A percentile compares a stretch with the other conserved stretches of the same genome.
These are phyloP conservation scores for Bjerkandera adusta DNA, from an alignment of 1,284 basidiomycete species.

Conservation along the genomic window DNA sequence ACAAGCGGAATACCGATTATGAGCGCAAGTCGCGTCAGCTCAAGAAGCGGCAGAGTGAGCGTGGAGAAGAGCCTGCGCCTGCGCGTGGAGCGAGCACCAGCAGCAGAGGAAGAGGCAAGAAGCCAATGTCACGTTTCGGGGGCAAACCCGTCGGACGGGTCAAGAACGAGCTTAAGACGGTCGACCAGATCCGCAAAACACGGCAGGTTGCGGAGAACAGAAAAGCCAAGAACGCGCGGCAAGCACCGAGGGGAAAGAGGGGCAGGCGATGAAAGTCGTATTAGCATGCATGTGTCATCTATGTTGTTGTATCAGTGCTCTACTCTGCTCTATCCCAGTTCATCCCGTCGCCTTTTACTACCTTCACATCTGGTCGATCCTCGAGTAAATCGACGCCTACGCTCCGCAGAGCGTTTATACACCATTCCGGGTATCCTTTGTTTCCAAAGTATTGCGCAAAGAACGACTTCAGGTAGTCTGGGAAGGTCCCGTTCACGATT, in stretches of 20 bases:
- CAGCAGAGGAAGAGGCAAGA: conserved; percentile 31
- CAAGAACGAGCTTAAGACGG: conserved; percentile 80
- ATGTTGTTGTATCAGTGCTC: not conserved
- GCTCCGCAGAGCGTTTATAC: conserved; percentile 71
- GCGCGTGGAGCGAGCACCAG: conserved; percentile 18
- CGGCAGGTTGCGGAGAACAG: conserved; percentile 61
- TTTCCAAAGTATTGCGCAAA: conserved; percentile 72
- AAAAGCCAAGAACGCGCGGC: conserved; percentile 76
- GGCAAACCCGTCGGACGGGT: conserved; percentile 62
- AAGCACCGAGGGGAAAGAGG: conserved; percentile 45
- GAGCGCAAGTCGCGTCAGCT: conserved; percentile 65
- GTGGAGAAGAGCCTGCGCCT: conserved; percentile 24
- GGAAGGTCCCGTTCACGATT: conserved; percentile 73
- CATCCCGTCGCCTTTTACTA: conserved; percentile 60
- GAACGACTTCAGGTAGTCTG: conserved; percentile 69
- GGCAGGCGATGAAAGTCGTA: conserved; percentile 43
- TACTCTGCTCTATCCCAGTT: conserved; percentile 66
- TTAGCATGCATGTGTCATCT: not conserved
- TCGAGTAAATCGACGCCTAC: conserved; percentile 76
- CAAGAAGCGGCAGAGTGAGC: conserved; percentile 49
- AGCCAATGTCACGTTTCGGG: conserved; percentile 42
- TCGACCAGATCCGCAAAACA: conserved; percentile 80
- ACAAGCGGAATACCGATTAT: conserved; percentile 65
- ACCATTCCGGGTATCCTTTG: conserved; percentile 78
- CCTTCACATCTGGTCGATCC: conserved; percentile 39